Evolutionary conservation across 2,329 filamentous ascomycete species (phyloP), one percentile per base, ranked within the genome.

Genomic region (Gaeumannomyces tritici): DNA sequence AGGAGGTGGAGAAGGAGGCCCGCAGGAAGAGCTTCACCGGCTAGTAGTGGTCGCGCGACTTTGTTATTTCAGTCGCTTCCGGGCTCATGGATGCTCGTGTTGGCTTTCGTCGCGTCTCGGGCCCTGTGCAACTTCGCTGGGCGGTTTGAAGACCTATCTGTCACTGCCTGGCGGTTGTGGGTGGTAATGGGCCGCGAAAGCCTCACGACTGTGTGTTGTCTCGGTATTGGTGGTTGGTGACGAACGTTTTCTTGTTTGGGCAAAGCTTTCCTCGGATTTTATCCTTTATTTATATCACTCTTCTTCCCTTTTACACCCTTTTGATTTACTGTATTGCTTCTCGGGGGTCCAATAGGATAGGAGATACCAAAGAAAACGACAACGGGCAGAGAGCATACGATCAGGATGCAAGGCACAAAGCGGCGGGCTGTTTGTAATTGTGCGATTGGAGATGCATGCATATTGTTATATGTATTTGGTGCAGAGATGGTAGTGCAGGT

Each of bases 1-100:
- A 87, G 69, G 79, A 82, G 67, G 78, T 80, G 26, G 75, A 80
- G 70, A 80, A 81, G 72, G 80, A 83, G 65, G 76, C 73, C 55
- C 60, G 60, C 51, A 57, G 60, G 60, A 57, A 61, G 47, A 61
- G 59, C 59, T 61, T 61, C 47, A 61, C 59, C 12, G 28, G 51
- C 9, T 55, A 47, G 28, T 61, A 47, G 51, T 15, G 42, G 59
- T n/a, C 42, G n/a, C 18, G 42, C 42, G 42, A 51, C 21, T 9
- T 51, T n/a, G 42, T n/a, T 21, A 21, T 42, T 42, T 4, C 18
- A 6, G 35, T 21, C 35, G 35, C 35, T 42, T 42, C 8, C 35
- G 13, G 35, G 3, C 35, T 42, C 13, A 15, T 42, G 8, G 31
- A 11, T 31, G 8, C 31, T 31, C 8, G 31, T 31, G 2, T 11